Evolutionary conservation across 2,329 filamentous ascomycete genomes (phyloP).

Genomic region (Pestalotiopsis sp.): DNA sequence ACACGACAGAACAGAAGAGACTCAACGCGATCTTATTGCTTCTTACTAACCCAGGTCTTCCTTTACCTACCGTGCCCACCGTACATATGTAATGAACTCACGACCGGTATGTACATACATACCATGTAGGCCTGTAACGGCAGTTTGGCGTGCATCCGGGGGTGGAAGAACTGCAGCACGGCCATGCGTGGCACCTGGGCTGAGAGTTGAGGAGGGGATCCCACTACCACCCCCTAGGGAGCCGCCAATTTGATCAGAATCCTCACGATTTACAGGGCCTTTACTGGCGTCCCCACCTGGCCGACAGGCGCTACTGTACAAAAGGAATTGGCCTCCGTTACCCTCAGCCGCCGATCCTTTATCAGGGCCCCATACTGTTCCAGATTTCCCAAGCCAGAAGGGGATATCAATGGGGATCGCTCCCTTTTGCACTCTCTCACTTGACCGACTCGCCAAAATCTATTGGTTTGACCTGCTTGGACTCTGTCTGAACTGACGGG

Average conservation of each 20-base stretch:
- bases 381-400: constrained; percentile 14
- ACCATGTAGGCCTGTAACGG: constrained; percentile 6
- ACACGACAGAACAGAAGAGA: too few species aligned
- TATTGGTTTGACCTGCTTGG: not conserved
- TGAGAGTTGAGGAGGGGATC: not conserved
- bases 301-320: constrained; percentile 12
- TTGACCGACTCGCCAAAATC: constrained; percentile 11
- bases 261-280: not conserved
- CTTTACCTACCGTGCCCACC: not conserved
- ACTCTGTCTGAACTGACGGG: not conserved
- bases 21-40: too few species aligned
- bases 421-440: constrained; percentile 8
- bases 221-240: not conserved
- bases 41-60: too few species aligned
- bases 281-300: constrained; percentile 8
- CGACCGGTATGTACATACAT: not conserved
- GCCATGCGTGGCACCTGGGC: not conserved
- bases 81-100: not conserved
- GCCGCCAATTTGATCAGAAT: not conserved
- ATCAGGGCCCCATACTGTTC: constrained; percentile 16
- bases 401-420: constrained; percentile 14
- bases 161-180: not conserved
- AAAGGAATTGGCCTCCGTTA: constrained; percentile 15
- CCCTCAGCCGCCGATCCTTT: constrained; percentile 17
- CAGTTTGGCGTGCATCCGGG: constrained; percentile 9